Evolutionary conservation across 768 basidiomycete species (phyloP), one percentile per base, ranked within the genome.

Genomic region (Macrocybe gigantea): DNA sequence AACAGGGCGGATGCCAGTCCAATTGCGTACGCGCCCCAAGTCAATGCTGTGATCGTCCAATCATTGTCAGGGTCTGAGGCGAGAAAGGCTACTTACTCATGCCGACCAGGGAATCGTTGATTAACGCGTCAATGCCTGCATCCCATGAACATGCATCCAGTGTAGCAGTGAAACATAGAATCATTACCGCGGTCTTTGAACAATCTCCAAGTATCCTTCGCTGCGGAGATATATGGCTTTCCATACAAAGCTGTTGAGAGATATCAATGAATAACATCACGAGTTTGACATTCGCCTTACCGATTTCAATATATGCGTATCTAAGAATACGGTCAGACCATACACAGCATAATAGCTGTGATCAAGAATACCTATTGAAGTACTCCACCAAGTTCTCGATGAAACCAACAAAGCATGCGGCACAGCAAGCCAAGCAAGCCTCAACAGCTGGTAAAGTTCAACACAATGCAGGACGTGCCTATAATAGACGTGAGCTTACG

Each of bases 241-340:
- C 91, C 90, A 60, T 92, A 93, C 7, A 92, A 68, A 1, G 89
- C 86, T 86, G 22, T 2, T 22, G 38, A 6, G 45, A 31, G 15
- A 35, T 41, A 44, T 14, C 8, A 33, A 31, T 31, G 33, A 45
- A 45, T 41, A 30, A 43, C 48, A 42, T 11, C 29, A 32, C 14
- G 6, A 22, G 41, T 33, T 41, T 40, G n/a, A 5, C 9, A 13
- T 29, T 7, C 29, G 40, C 8, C 42, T 36, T 55, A 84, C 82
- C 82, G 41, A 92, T 91, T 61, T 92, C 86, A 54, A 91, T 89
- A 56, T 85, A 88, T 22, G 84, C 81, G 64, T 90, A 88, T 74
- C 82, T 80, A 31, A 10, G 15, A 35, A 48, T n/a, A 12, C 6
- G 34, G 9, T 32, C 33, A 1, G 41, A 33, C 37, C 29, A 7